Conservation (phyloP, 352 stramenopile genomes). For the Globisporangium nunn region DNA sequence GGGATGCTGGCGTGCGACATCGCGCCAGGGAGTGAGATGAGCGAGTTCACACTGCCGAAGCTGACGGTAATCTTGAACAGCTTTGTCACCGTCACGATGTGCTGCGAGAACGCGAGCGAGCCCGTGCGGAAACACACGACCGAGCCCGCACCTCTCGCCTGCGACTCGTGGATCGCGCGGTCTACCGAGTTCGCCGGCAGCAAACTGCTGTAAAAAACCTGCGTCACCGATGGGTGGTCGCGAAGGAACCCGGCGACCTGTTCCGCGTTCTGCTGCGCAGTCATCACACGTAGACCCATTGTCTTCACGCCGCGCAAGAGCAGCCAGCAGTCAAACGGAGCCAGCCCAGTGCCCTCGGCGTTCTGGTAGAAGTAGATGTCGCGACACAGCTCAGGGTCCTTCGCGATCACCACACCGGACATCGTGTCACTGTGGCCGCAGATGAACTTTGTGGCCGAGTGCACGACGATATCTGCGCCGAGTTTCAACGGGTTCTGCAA, state of each 20-base stretch:
- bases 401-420: constrained; percentile 89
- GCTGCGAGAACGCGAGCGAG: constrained; percentile 80
- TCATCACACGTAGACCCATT: constrained; percentile 78
- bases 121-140: constrained; percentile 89
- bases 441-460: constrained; percentile 98
- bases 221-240: constrained; percentile 72
- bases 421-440: constrained; percentile 96
- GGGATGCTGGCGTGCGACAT: constrained; percentile 96
- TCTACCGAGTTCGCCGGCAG: constrained; percentile 47
- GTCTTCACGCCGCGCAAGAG: constrained; percentile 88
- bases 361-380: constrained; percentile 91
- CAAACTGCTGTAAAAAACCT: constrained; percentile 91
- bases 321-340: constrained; percentile 89
- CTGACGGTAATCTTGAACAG: constrained; percentile 93
- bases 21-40: constrained; percentile 88
- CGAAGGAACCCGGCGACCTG: constrained; percentile 87
- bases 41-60: constrained; percentile 90
- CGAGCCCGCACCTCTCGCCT: constrained; percentile 80
- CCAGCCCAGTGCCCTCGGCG: constrained; percentile 81
- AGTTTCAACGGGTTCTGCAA: constrained; percentile 91
- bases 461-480: constrained; percentile 94
- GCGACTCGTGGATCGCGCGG: constrained; percentile 79
- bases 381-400: constrained; percentile 67
- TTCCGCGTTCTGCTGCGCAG: constrained; percentile 86
- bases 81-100: constrained; percentile 89